These are phyloP conservation scores for Penicillium alfredii DNA, from an alignment of 495 filamentous ascomycete genomes.

Conservation along the genomic window DNA sequence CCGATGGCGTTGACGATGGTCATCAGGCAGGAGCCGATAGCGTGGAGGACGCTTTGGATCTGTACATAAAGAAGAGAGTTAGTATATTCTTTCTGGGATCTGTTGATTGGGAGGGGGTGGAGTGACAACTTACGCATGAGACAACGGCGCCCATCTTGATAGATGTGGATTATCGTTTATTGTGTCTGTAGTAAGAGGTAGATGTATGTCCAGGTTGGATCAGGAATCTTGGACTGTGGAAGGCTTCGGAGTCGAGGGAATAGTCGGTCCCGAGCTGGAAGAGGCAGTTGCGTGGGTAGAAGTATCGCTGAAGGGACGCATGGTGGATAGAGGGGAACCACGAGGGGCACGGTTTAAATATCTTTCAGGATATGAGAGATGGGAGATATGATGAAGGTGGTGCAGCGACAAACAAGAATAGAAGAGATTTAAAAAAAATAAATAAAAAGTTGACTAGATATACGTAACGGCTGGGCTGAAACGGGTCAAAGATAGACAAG, in stretches of 20 bases:
- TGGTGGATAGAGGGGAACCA: constrained; percentile 10
- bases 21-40: constrained; percentile 81
- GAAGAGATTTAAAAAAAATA: no score
- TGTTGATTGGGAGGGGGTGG: constrained; percentile 5
- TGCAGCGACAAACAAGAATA: constrained; percentile 1
- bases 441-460: no score
- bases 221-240: no score
- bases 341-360: constrained; percentile 11
- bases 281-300: constrained; percentile 28
- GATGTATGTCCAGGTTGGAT: no score
- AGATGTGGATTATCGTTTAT: neutral
- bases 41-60: constrained; percentile 72
- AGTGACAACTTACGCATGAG: constrained; percentile 94
- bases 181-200: constrained; percentile 7
- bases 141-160: constrained; percentile 89
- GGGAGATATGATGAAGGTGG: constrained; percentile 1
- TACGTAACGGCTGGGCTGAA: constrained; percentile 16
- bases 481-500: constrained; percentile 18
- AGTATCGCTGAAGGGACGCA: constrained; percentile 32
- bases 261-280: constrained; percentile 19
- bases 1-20: constrained; percentile 78
- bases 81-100: constrained; percentile 5
- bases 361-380: neutral
- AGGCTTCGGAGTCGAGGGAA: constrained; percentile 15
- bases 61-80: constrained; percentile 31